Conservation (phyloP, 257 asterid genomes). For the Solanum stenotomum region DNA sequence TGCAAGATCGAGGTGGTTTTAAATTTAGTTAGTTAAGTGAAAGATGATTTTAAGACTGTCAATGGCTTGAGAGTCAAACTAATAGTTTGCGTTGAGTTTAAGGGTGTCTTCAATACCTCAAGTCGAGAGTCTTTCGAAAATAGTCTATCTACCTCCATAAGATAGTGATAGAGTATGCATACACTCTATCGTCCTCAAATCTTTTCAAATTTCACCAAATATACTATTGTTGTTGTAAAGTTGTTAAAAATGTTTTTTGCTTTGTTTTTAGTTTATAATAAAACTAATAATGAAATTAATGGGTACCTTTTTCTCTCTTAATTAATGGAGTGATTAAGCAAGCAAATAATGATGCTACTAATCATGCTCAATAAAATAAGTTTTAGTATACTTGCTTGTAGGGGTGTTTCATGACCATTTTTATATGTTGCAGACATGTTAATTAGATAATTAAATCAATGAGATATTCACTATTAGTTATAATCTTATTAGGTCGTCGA, state of each 20-base stretch:
- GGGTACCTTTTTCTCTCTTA: neutral
- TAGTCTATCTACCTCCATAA: too few relatives aligned
- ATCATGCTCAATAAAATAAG: neutral
- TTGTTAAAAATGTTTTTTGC: neutral
- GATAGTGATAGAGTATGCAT: too few relatives aligned
- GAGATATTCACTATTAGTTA: neutral
- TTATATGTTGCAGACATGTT: too few relatives aligned
- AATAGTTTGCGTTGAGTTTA: too few relatives aligned
- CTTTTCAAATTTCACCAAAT: too few relatives aligned
- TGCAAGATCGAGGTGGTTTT: neutral
- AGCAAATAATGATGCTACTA: neutral
- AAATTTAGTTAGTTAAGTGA: too few relatives aligned
- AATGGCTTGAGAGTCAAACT: neutral
- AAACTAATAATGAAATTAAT: neutral
- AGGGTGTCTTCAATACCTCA: neutral
- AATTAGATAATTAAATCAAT: too few relatives aligned
- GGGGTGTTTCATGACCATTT: neutral
- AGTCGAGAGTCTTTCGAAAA: too few relatives aligned
- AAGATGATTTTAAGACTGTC: fast-evolving
- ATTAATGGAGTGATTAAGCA: neutral
- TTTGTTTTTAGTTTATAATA: neutral
- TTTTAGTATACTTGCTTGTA: neutral
- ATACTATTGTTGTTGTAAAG: neutral
- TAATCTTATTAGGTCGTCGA: too few relatives aligned
- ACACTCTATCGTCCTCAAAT: too few relatives aligned